Conservation (phyloP, 257 asterid genomes). For the Catharanthus roseus region DNA sequence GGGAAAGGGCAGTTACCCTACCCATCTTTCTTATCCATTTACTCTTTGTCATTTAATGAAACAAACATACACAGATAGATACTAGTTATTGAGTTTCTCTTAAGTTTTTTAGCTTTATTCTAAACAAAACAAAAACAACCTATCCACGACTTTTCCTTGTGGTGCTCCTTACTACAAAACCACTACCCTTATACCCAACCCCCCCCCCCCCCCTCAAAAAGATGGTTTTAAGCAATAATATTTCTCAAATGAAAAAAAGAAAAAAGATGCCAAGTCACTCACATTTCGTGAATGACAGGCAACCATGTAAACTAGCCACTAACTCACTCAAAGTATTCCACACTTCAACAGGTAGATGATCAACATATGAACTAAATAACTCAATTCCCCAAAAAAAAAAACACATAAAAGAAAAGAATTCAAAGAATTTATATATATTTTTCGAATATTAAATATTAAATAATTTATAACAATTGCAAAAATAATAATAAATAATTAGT, state of each 20-base stretch:
- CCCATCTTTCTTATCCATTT: slow-evolving; percentile 58
- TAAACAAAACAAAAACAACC: slow-evolving; percentile 33
- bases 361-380: slow-evolving; percentile 10
- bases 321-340: slow-evolving; percentile 48
- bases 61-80: too few species aligned
- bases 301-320: slow-evolving; percentile 60
- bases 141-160: slow-evolving; percentile 49
- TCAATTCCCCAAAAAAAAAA: not conserved
- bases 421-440: slow-evolving; percentile 15
- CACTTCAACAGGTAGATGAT: slow-evolving; percentile 30
- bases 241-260: slow-evolving; percentile 1
- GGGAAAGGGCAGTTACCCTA: slow-evolving; percentile 48
- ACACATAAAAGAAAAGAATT: slow-evolving; percentile 14
- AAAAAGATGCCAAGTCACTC: slow-evolving; percentile 45
- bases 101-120: slow-evolving; percentile 17
- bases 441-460: too few species aligned
- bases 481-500: slow-evolving; percentile 13
- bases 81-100: slow-evolving; percentile 3
- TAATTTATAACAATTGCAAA: slow-evolving; percentile 8
- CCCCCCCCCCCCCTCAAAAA: not conserved
- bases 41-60: slow-evolving; percentile 50
- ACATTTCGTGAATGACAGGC: slow-evolving; percentile 77
- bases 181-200: slow-evolving; percentile 11
- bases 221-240: not conserved
- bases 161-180: slow-evolving; percentile 47